Evolutionary conservation across 768 basidiomycete genomes (phyloP).

Genomic region (Collybia nuda): DNA sequence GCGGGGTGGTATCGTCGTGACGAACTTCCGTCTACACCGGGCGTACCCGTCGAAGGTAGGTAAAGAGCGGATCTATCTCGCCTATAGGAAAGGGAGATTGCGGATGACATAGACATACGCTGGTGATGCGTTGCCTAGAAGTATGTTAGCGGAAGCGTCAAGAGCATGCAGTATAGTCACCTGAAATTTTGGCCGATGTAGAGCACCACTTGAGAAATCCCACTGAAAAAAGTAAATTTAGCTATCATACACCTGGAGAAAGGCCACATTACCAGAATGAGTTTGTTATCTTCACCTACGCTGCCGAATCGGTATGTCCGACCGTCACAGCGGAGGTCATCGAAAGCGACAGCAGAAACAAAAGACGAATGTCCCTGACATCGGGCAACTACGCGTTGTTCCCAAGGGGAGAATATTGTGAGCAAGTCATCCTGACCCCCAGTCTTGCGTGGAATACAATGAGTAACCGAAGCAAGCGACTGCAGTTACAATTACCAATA

Average conservation of each 20-base stretch:
- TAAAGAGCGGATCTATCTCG: constrained; percentile 62
- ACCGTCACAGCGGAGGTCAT: constrained; percentile 84
- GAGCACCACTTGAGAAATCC: constrained; percentile 89
- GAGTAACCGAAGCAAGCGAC: background rate
- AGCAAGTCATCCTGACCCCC: constrained; percentile 97
- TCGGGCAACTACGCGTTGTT: constrained; percentile 90
- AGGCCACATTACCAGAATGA: constrained; percentile 67
- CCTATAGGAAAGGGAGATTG: constrained; percentile 68
- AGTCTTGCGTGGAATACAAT: constrained; percentile 46
- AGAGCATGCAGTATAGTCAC: constrained; percentile 23
- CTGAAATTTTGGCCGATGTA: constrained; percentile 86
- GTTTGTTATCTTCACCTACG: constrained; percentile 95
- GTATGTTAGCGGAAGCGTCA: background rate
- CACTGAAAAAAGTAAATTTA: constrained; percentile 50
- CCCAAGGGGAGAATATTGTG: constrained; percentile 93
- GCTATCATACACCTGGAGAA: background rate
- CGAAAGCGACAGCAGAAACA: constrained; percentile 87
- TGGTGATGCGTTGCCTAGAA: constrained; percentile 60
- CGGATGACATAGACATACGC: constrained; percentile 77
- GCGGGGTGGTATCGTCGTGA: constrained; percentile 77
- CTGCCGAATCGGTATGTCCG: constrained; percentile 93
- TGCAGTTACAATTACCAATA: constrained; percentile 54
- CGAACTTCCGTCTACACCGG: constrained; percentile 36
- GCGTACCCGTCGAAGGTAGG: constrained; percentile 41
- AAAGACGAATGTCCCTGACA: constrained; percentile 98